Evolutionary conservation across 2,329 filamentous ascomycete genomes (phyloP).

Genomic region (Rugonectria rugulosa): DNA sequence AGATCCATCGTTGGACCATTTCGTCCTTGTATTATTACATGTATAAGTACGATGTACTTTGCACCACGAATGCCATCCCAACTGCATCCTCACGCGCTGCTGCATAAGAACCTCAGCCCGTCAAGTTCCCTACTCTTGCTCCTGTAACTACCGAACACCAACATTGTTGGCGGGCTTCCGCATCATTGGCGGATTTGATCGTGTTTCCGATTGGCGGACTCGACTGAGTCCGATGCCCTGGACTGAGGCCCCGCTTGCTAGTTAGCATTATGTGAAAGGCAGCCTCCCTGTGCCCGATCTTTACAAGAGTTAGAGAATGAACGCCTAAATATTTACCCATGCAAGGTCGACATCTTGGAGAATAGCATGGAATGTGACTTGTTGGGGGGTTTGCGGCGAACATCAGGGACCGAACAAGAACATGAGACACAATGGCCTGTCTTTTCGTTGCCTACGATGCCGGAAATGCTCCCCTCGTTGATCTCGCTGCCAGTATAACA

Average conservation of each 20-base stretch:
- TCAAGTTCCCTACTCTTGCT: too few species aligned
- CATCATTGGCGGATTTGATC: conserved; percentile 11
- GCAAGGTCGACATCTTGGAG: neutral
- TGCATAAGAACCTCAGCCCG: neutral
- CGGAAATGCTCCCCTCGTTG: conserved; percentile 5
- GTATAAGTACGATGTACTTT: too few species aligned
- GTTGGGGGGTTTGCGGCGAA: too few species aligned
- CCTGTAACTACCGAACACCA: too few species aligned
- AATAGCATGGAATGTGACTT: neutral
- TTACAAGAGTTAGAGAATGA: neutral
- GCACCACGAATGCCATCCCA: too few species aligned
- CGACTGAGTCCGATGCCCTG: conserved; percentile 1
- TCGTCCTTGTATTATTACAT: too few species aligned
- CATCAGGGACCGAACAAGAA: too few species aligned
- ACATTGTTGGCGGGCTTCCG: neutral
- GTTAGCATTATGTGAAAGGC: too few species aligned
- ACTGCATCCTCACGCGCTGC: too few species aligned
- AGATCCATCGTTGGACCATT: too few species aligned
- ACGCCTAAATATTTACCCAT: conserved; percentile 25
- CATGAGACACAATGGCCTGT: conserved; percentile 13
- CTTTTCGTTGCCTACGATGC: conserved; percentile 15
- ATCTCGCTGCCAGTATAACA: conserved; percentile 21
- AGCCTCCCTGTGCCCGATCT: too few species aligned
- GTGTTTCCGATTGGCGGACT: conserved; percentile 16
- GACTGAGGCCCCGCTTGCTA: neutral